These are phyloP conservation scores for Salvia rosmarinus DNA, from an alignment of 257 asterid genomes.

Conservation along the genomic window DNA sequence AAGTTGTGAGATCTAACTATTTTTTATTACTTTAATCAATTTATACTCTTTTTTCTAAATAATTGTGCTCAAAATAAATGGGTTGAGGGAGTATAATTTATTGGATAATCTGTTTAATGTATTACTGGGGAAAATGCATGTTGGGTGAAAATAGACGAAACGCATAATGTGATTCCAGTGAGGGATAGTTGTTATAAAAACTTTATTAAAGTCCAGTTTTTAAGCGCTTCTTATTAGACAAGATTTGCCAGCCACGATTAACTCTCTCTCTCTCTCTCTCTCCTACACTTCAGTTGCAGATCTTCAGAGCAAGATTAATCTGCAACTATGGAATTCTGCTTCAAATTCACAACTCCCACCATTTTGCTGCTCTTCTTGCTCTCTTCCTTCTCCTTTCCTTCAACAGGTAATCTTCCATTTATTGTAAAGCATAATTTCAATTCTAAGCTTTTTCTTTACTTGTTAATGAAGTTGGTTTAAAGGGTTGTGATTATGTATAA, in stretches of 20 bases:
- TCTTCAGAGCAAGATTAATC: conserved; percentile 46
- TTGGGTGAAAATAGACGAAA: too few species aligned
- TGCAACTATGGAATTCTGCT: conserved; percentile 46
- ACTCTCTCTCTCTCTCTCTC: conserved; percentile 18
- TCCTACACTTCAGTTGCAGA: conserved; percentile 41
- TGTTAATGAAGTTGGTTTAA: not conserved
- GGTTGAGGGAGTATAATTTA: too few species aligned
- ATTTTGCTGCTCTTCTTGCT: conserved; percentile 46
- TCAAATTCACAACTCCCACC: conserved; percentile 43
- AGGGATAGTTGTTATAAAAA: too few species aligned
- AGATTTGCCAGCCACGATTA: conserved; percentile 43
- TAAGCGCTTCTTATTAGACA: too few species aligned
- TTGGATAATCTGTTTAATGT: too few species aligned
- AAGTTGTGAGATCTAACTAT: too few species aligned
- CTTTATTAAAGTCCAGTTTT: too few species aligned
- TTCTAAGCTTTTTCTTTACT: not conserved
- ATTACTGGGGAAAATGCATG: too few species aligned
- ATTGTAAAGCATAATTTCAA: not conserved
- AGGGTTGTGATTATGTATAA: conserved; percentile 5
- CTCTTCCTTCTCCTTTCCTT: conserved; percentile 57
- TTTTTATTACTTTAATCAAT: too few species aligned
- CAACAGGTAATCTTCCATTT: conserved; percentile 54
- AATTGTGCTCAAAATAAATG: too few species aligned
- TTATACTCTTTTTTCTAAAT: too few species aligned
- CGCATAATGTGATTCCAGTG: too few species aligned